Conservation (phyloP, 768 basidiomycete species). For the Pisolithus marmoratus region DNA sequence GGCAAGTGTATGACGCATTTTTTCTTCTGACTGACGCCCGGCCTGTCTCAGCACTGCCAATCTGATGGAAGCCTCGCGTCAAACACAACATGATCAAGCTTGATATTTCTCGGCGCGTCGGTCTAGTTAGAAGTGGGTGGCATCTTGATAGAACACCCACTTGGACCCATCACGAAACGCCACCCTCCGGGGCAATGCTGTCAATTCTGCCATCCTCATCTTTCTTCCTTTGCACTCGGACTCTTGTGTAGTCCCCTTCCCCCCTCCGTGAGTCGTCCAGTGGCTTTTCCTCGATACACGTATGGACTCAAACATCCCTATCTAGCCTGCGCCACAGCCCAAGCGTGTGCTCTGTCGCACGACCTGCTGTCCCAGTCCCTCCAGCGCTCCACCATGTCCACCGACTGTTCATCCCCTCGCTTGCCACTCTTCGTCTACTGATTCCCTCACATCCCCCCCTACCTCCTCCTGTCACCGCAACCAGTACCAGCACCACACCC, state of each 20-base stretch:
- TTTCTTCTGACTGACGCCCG: background rate
- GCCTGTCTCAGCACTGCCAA: constrained; percentile 3
- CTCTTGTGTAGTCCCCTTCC: background rate
- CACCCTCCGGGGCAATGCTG: background rate
- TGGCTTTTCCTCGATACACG: no score
- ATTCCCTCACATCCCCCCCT: background rate
- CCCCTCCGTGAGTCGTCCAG: no score
- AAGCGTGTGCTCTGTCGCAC: no score
- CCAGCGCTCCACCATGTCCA: background rate
- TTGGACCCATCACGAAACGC: background rate
- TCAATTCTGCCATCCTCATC: background rate
- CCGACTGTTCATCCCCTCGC: background rate
- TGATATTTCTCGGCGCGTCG: background rate
- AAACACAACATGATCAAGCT: no score
- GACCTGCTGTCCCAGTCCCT: background rate
- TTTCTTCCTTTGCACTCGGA: background rate
- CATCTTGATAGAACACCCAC: background rate
- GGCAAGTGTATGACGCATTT: background rate
- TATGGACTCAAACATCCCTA: no score
- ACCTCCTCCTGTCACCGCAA: background rate
- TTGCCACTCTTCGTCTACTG: background rate
- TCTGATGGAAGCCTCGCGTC: constrained; percentile 1
- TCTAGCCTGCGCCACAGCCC: no score
- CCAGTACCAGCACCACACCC: no score
- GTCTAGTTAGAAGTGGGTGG: background rate